phyloP scores from a whole-genome alignment of 73 alveolate genomes.

The Blepharisma japonicum region DNA sequence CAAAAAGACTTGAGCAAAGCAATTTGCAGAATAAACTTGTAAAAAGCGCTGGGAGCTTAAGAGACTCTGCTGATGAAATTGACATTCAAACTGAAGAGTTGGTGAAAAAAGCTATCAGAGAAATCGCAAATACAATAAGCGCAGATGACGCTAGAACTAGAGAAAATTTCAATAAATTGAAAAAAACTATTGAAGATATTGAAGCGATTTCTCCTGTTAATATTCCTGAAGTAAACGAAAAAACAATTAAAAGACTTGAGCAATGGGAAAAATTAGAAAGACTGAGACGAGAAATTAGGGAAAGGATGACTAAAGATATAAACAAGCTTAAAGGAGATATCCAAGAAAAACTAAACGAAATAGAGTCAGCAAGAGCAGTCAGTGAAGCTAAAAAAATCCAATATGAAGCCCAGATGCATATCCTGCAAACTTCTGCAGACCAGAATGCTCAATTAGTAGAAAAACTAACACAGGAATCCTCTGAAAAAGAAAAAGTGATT shows the following conservation, averaged over 20 bases:
- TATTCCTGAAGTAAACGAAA: background rate
- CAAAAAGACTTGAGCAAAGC: constrained; percentile 13
- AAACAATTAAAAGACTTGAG: background rate
- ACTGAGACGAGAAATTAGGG: background rate
- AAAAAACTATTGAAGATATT: background rate
- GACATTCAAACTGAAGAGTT: background rate
- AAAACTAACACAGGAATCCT: background rate
- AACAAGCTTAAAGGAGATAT: background rate
- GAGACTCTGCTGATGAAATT: background rate
- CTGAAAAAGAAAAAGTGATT: background rate
- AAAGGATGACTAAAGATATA: background rate
- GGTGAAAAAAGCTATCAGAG: background rate
- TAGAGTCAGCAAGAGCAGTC: background rate
- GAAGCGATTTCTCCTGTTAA: background rate
- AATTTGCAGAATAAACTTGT: background rate
- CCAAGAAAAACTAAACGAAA: background rate
- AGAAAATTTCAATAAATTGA: background rate
- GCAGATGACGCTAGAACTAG: background rate
- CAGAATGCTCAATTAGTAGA: background rate
- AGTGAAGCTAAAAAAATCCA: background rate
- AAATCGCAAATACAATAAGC: background rate
- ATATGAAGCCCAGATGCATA: background rate
- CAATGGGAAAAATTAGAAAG: constrained; percentile 5
- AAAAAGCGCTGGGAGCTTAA: background rate
- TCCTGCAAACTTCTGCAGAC: constrained; percentile 1